These are phyloP conservation scores for Dendrobium chrysotoxum DNA, from an alignment of 106 monocot genomes.

Conservation along the genomic window DNA sequence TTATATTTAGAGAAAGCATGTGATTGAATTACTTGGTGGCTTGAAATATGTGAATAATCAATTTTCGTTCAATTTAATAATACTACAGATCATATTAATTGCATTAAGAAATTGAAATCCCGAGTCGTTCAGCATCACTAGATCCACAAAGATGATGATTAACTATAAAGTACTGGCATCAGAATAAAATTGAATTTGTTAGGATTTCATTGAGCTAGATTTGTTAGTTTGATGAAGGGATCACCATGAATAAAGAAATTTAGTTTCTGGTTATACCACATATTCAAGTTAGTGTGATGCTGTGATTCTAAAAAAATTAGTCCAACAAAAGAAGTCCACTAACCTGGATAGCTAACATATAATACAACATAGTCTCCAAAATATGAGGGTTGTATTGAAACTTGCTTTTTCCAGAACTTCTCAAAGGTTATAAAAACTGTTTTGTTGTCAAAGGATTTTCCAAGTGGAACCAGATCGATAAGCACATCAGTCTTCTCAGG, in stretches of 20 bases:
- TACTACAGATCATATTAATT: not conserved
- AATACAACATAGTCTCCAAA: constrained; percentile 77
- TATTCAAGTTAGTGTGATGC: not conserved
- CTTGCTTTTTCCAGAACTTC: constrained; percentile 79
- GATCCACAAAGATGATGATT: not conserved
- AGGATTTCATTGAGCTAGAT: not conserved
- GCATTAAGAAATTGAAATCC: not conserved
- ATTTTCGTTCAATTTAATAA: too few relatives aligned
- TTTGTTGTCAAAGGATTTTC: constrained; percentile 45
- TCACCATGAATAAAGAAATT: not conserved
- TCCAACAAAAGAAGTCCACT: not conserved
- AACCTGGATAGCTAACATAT: constrained; percentile 81
- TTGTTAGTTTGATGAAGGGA: too few relatives aligned
- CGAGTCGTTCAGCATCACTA: not conserved
- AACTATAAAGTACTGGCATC: not conserved
- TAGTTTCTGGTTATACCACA: not conserved
- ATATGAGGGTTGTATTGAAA: constrained; percentile 41
- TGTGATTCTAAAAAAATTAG: not conserved
- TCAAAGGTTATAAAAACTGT: constrained; percentile 35
- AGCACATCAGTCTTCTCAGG: constrained; percentile 73
- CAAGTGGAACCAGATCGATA: constrained; percentile 76
- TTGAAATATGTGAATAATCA: too few relatives aligned
- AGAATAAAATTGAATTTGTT: not conserved
- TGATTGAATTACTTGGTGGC: too few relatives aligned
- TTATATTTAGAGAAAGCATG: too few relatives aligned